Evolutionary conservation across 306 rosid species (phyloP).

Genomic region (Cicer pinnatifidum): DNA sequence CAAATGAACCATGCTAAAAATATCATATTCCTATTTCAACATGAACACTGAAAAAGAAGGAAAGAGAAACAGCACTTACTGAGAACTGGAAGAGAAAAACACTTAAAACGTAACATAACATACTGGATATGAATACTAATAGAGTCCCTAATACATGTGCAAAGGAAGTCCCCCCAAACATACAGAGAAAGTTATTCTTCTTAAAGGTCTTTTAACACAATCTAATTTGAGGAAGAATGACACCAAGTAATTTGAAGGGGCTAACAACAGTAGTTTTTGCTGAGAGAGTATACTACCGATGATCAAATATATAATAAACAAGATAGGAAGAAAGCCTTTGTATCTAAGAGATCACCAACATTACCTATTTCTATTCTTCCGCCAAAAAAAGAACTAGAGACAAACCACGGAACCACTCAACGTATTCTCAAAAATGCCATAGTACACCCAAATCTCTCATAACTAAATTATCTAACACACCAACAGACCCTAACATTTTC

Average conservation of each 20-base stretch:
- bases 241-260: neutral
- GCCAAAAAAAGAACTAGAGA: neutral
- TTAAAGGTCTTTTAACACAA: neutral
- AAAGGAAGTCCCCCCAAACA: neutral
- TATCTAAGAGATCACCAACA: neutral
- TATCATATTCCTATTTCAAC: slow-evolving; percentile 33
- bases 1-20: slow-evolving; percentile 38
- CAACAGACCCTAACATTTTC: neutral
- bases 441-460: slow-evolving; percentile 8
- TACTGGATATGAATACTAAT: neutral
- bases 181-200: neutral
- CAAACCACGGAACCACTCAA: slow-evolving; percentile 15
- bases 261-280: slow-evolving; percentile 17
- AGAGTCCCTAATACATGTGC: neutral
- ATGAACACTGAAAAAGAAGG: slow-evolving; percentile 13
- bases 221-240: slow-evolving; percentile 9
- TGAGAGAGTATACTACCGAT: slow-evolving; percentile 3
- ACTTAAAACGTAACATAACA: neutral
- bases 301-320: slow-evolving; percentile 3
- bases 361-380: too few relatives aligned
- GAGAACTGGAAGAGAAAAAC: slow-evolving; percentile 10
- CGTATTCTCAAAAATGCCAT: neutral
- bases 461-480: neutral
- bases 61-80: slow-evolving; percentile 7
- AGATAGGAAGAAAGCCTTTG: neutral